Evolutionary conservation across 768 basidiomycete species (phyloP), one percentile per base, ranked within the genome.

Genomic region (Strobilomyces echinocephalus): DNA sequence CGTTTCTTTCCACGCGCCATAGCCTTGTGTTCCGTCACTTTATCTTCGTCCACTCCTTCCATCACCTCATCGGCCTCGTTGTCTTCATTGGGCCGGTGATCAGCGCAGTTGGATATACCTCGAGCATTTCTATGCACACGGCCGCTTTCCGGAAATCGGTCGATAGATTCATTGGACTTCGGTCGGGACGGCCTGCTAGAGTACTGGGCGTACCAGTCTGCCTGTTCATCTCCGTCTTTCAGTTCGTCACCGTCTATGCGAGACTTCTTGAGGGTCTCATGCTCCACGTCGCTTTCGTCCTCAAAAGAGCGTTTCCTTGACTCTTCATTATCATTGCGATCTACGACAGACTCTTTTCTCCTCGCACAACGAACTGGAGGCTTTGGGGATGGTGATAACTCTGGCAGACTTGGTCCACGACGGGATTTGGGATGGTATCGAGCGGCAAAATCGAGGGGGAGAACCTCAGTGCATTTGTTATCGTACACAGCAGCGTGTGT

Each of bases 1-100:
- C 88, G 83, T 72, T 91, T 91, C 75, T 79, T 87, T 42, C 87
- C 87, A 55, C 69, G 60, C 30, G 66, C 60, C 52, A 69, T 61
- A 44, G 70, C 68, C 50, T 61, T 66, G 46, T 76, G 66, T 47
- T 75, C 76, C 21, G 67, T 62, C 18, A 74, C 58, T 42, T 74
- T 72, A 58, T 80, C 79, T 46, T 70, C 74, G 20, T 75, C 72
- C 24, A 76, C 66, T 21, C 73, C 71, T 46, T 70, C 70, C 56
- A 71, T 67, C 30, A 61, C 65, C 53, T 69, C 64, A 59, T 65
- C 66, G 51, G 63, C 64, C 46, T 67, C 66, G 53, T 75, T 74
- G 54, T 76, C 76, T 46, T 79, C 73, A 65, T 84, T 80, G n/a
- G 79, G 75, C 20, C 78, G 76, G 31, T 81, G 74, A 45, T 54